Percentiles rank a stretch among this genome's conserved stretches.
Evolutionary conservation across 2,329 filamentous ascomycete species (phyloP).

Genomic region (Xylariales sp.): DNA sequence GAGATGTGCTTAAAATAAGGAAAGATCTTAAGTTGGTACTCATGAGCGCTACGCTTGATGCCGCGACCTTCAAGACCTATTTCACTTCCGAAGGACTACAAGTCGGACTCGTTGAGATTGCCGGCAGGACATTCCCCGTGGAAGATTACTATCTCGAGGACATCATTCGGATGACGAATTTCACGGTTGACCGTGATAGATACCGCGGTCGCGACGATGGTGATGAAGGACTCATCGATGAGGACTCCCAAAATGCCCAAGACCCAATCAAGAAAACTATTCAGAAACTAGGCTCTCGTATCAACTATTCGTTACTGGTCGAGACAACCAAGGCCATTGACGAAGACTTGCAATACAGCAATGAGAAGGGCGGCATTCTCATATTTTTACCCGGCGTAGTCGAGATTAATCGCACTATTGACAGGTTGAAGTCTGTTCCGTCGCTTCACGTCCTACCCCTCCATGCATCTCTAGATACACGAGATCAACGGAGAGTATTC

Average conservation of each 20-base stretch:
- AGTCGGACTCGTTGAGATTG: constrained; percentile 87
- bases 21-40: constrained; percentile 89
- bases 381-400: constrained; percentile 93
- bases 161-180: constrained; percentile 82
- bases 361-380: constrained; percentile 86
- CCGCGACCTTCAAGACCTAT: constrained; percentile 84
- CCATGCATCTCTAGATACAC: constrained; percentile 89
- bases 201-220: constrained; percentile 47
- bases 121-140: constrained; percentile 89
- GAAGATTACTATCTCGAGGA: constrained; percentile 92
- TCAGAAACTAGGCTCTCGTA: constrained; percentile 79
- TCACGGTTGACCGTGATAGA: constrained; percentile 56
- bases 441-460: constrained; percentile 83
- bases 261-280: constrained; percentile 76
- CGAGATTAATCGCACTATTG: constrained; percentile 87
- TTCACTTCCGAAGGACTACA: constrained; percentile 75
- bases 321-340: constrained; percentile 87
- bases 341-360: constrained; percentile 71
- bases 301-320: constrained; percentile 90
- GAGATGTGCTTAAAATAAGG: constrained; percentile 79
- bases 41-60: constrained; percentile 97
- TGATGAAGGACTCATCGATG: constrained; percentile 58
- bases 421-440: constrained; percentile 70
- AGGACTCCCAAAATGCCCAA: constrained; percentile 50
- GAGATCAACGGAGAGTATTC: constrained; percentile 90